phyloP scores from a whole-genome alignment of 2,329 filamentous ascomycete genomes.

The Plectosphaerella cucumerina region DNA sequence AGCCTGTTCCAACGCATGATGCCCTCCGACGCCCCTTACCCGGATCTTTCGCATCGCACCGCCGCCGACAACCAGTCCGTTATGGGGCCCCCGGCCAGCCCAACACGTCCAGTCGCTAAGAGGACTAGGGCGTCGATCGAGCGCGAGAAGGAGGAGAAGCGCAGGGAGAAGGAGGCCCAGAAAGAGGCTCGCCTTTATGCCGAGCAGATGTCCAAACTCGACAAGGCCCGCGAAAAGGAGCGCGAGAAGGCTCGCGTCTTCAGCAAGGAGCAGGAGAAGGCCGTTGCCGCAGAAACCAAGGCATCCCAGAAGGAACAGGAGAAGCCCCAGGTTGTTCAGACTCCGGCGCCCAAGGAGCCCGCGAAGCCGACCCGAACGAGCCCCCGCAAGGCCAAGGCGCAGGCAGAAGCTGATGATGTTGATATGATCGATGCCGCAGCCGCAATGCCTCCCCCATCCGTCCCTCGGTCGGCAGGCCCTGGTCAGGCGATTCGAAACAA shows the following conservation, averaged over 20 bases:
- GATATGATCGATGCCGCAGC: constrained; percentile 55
- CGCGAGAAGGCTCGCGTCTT: constrained; percentile 61
- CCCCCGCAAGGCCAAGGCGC: constrained; percentile 43
- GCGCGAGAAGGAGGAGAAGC: constrained; percentile 61
- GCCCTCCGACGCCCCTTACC: constrained; percentile 35
- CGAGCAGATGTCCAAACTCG: constrained; percentile 58
- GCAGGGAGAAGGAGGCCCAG: constrained; percentile 62
- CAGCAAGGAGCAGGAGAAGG: constrained; percentile 53
- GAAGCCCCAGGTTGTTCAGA: constrained; percentile 15
- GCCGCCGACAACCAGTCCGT: constrained; percentile 19
- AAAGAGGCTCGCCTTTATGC: constrained; percentile 59
- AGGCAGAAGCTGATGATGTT: constrained; percentile 35
- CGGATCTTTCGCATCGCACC: constrained; percentile 37
- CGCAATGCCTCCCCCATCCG: constrained; percentile 56
- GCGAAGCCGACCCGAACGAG: constrained; percentile 44
- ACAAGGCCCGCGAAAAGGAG: constrained; percentile 66
- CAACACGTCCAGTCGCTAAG: constrained; percentile 36
- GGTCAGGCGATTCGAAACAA: constrained; percentile 44
- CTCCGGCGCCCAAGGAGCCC: constrained; percentile 31
- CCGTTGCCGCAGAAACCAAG: constrained; percentile 49
- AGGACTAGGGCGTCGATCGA: constrained; percentile 57
- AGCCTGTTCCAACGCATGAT: constrained; percentile 30
- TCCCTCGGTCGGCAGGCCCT: constrained; percentile 46
- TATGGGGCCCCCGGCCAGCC: constrained; percentile 33
- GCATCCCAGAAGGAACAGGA: constrained; percentile 31